Conservation (phyloP, 2,329 filamentous ascomycete species). For the Paraphaeosphaeria sporulosa region DNA sequence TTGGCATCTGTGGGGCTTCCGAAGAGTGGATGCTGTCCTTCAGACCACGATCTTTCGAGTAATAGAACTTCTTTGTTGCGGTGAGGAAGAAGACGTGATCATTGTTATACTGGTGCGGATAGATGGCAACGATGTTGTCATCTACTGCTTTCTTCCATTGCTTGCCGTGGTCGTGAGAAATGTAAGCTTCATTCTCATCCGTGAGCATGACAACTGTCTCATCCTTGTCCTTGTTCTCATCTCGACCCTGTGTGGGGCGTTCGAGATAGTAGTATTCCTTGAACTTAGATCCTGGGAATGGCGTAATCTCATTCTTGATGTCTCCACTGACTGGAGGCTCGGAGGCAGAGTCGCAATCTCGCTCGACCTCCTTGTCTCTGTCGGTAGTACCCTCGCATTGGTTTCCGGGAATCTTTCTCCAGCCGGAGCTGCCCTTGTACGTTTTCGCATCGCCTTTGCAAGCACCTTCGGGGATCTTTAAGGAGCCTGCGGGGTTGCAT, state of each 20-base stretch:
- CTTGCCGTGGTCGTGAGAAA: slow-evolving; percentile 88
- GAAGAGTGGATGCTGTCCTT: slow-evolving; percentile 74
- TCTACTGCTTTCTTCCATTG: slow-evolving; percentile 78
- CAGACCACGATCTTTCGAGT: slow-evolving; percentile 78
- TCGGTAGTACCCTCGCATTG: slow-evolving; percentile 54
- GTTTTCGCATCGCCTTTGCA: slow-evolving; percentile 77
- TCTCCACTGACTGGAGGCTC: slow-evolving; percentile 68
- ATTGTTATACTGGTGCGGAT: slow-evolving; percentile 81
- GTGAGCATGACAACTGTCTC: slow-evolving; percentile 76
- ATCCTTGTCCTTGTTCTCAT: slow-evolving; percentile 76
- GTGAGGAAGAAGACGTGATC: slow-evolving; percentile 90
- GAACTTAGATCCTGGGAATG: slow-evolving; percentile 68
- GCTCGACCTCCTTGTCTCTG: slow-evolving; percentile 66
- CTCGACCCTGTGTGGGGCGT: slow-evolving; percentile 64
- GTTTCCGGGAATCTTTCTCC: slow-evolving; percentile 81
- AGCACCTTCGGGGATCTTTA: slow-evolving; percentile 72
- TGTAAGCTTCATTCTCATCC: slow-evolving; percentile 68
- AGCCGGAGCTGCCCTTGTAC: slow-evolving; percentile 88
- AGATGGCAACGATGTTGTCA: slow-evolving; percentile 73
- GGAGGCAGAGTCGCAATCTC: slow-evolving; percentile 72
- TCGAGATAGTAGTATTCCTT: slow-evolving; percentile 78
- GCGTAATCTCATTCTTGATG: slow-evolving; percentile 66
- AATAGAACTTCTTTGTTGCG: slow-evolving; percentile 70
- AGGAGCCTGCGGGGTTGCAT: slow-evolving; percentile 70
- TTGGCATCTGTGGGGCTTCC: slow-evolving; percentile 70